These are phyloP conservation scores for Blastomyces gilchristii DNA, from an alignment of 2,329 filamentous ascomycete species.

Conservation along the genomic window DNA sequence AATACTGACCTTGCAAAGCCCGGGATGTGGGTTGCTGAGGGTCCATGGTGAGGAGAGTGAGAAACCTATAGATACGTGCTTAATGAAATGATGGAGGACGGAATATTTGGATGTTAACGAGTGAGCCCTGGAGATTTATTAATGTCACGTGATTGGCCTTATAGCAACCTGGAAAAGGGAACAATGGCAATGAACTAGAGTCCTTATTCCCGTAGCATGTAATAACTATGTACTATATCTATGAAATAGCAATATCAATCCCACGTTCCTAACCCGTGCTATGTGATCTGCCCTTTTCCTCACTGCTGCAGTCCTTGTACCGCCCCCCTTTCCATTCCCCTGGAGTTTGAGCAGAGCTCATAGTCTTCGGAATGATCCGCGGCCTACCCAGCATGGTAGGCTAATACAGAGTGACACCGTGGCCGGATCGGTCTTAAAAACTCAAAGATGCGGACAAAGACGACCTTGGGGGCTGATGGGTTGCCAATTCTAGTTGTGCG, in stretches of 20 bases:
- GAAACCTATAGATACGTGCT: neutral
- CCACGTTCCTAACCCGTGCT: neutral
- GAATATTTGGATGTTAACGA: neutral
- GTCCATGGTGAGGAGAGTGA: constrained; percentile 11
- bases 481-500: neutral
- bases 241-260: neutral
- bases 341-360: neutral
- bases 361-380: neutral
- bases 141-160: too few species aligned
- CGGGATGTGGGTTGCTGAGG: constrained; percentile 15
- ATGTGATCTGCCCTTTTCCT: constrained; percentile 1
- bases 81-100: neutral
- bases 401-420: neutral
- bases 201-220: neutral
- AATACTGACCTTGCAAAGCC: constrained; percentile 15
- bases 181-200: too few species aligned
- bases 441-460: neutral
- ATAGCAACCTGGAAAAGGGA: too few species aligned
- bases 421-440: neutral
- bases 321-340: neutral
- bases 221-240: neutral
- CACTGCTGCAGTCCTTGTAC: neutral
- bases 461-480: neutral
- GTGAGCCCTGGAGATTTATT: too few species aligned
- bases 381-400: neutral